A percentile compares a stretch with the other conserved stretches of the same genome.
Conservation (phyloP, 176 grass and related monocot genomes). For the Carex littledalei region DNA sequence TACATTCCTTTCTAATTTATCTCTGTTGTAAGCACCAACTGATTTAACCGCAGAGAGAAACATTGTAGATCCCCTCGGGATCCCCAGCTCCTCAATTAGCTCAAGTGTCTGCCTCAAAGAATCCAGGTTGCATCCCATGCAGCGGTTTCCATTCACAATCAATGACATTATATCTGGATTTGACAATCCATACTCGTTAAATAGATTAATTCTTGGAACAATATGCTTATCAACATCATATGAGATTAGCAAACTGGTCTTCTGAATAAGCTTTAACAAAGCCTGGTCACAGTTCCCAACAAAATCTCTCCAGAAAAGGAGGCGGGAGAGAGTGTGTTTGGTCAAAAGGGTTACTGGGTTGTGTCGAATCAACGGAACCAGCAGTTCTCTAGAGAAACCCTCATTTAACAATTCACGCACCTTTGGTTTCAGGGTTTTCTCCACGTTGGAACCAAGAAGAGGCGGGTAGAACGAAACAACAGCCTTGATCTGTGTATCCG, state of each 20-base stretch:
- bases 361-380: constrained; percentile 1
- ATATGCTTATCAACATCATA: background rate
- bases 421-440: constrained; percentile 11
- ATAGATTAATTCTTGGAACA: background rate
- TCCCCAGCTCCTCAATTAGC: background rate
- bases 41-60: background rate
- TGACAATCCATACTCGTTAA: background rate
- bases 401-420: background rate
- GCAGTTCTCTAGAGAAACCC: background rate
- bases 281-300: background rate
- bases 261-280: background rate
- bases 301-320: constrained; percentile 17
- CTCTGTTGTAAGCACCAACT: background rate
- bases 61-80: background rate
- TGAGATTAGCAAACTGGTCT: background rate
- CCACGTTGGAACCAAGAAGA: background rate
- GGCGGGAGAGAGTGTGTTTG: background rate
- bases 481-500: background rate
- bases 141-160: background rate
- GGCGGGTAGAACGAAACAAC: background rate
- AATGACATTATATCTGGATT: background rate
- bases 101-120: background rate
- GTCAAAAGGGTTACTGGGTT: background rate
- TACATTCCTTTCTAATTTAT: background rate
- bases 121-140: background rate